Evolutionary conservation across 1,139 yeast species (phyloP), one percentile per base, ranked within the genome.

Genomic region (Scheffersomyces illinoinensis): DNA sequence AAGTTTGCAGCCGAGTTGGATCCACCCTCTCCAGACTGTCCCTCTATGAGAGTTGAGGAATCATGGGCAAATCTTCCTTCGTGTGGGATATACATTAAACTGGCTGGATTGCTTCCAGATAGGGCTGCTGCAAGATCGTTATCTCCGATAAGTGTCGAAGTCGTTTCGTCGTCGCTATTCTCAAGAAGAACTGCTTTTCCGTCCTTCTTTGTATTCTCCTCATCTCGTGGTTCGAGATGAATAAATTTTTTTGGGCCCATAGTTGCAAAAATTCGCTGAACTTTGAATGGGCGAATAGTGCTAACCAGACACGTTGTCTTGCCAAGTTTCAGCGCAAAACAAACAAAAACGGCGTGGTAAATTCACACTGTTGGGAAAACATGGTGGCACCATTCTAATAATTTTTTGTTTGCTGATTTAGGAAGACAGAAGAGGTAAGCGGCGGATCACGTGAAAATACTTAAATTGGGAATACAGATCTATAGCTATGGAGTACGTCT

Each of bases 31-130:
- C 73, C 75, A 14, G 58, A 62, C 24, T 63, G 62, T 0, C 78
- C 78, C 47, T 75, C 75, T n/a, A 74, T 58, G 43, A 75, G 66
- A 0, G 79, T 74, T 5, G 64, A 61, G 4, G 71, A 65, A 54
- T 76, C 78, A 53, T 66, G 61, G 21, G 66, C 60, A 56, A 74
- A 71, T 14, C 64, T 55, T 23, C 75, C 76, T 33, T 73, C 75
- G 24, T 73, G 74, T 1, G 79, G 78, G 54, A 73, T 66, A 58
- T 76, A 76, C 67, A 76, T 68, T 56, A 76, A 69, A 46, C 69
- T 74, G 5, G 75, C 66, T 0, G 80, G 76, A 23, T 53, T 56
- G 17, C 47, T 56, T 2, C 43, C 43, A 2, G 43, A 33, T 33
- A 33, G 17, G 3, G 43, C 43, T 12, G 43, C 43, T 12, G 43